Base-by-base conservation (phyloP, 345 rosid species). In the Aurinia saxatilis region DNA sequence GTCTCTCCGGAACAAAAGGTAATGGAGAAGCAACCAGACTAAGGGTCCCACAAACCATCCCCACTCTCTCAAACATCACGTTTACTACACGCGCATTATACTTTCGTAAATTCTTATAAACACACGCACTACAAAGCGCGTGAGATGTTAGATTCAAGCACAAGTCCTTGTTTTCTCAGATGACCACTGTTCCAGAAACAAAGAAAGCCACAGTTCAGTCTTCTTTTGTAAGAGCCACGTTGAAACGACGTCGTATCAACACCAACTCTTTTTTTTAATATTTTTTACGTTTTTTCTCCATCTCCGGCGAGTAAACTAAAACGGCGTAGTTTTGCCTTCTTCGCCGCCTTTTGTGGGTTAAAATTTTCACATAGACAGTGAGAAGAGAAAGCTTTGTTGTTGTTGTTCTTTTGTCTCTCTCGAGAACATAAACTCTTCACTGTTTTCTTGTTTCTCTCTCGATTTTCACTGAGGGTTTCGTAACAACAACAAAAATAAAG, bases 31-130 rank as follows among this genome's bases (percentile, higher is more conserved):
- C 67, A 49, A 57, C 58, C 45, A 52, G 44, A 37, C 39, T 1
- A 23, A 37, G 70, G 84, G 86, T 34, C 90, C 95, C 31, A 27
- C 31, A 27, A 6, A 27, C 25, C 85, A 54, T 82, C 40, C 10
- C 54, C n/a, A 0, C 15, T 31, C 34, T 19, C 15, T 21, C 13
- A 4, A 17, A 1, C 2, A 11, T 4, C 41, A 25, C 66, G 70
- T 69, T 1, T 0, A 0, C 0, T 7, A 18, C 68, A 60, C 74
- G 62, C 68, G 41, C 52, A 0, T 21, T 3, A 1, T 58, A n/a
- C n/a, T n/a, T n/a, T 11, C 7, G 16, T 9, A n/a, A n/a, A n/a
- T 5, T 6, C 0, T n/a, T n/a, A n/a, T 1, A 0, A 0, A 0
- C 0, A 10, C 65, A 75, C 86, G 81, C 73, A 59, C 59, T 8